A percentile compares a stretch with the other conserved stretches of the same genome.
phyloP scores from a whole-genome alignment of 1,139 yeast species.

The Suhomyces yuchorum region DNA sequence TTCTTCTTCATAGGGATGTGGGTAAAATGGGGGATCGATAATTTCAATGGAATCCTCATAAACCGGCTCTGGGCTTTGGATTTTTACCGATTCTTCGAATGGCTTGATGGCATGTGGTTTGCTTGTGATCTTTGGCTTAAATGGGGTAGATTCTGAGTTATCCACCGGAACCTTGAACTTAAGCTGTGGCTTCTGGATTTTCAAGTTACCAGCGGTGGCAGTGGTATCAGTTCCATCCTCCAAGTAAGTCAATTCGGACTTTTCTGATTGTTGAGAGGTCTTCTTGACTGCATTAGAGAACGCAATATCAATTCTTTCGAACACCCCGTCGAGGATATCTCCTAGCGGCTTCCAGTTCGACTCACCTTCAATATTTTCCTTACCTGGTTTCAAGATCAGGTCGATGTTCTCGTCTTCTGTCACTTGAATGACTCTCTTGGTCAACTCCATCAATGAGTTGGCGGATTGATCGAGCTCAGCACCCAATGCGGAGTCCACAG shows the following conservation, averaged over 20 bases:
- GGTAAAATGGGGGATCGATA: constrained; percentile 59
- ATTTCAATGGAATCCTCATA: constrained; percentile 39
- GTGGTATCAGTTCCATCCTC: constrained; percentile 39
- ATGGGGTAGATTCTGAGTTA: constrained; percentile 70
- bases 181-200: constrained; percentile 72
- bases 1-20: constrained; percentile 83
- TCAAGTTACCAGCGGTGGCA: constrained; percentile 30
- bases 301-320: constrained; percentile 64
- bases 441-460: constrained; percentile 47
- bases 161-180: constrained; percentile 61
- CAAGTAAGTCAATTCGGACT: constrained; percentile 40
- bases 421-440: constrained; percentile 51
- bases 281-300: constrained; percentile 47
- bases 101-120: constrained; percentile 74
- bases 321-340: constrained; percentile 64
- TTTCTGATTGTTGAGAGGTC: constrained; percentile 17
- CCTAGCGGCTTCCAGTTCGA: constrained; percentile 64
- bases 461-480: constrained; percentile 46
- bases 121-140: constrained; percentile 64
- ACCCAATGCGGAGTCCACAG: constrained; percentile 60
- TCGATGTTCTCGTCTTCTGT: constrained; percentile 36
- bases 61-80: constrained; percentile 32
- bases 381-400: constrained; percentile 34
- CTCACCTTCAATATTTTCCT: constrained; percentile 35
- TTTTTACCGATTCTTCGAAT: constrained; percentile 50